Evolutionary conservation across 2,329 filamentous ascomycete genomes (phyloP).

Genomic region (Aspergillus piperis): DNA sequence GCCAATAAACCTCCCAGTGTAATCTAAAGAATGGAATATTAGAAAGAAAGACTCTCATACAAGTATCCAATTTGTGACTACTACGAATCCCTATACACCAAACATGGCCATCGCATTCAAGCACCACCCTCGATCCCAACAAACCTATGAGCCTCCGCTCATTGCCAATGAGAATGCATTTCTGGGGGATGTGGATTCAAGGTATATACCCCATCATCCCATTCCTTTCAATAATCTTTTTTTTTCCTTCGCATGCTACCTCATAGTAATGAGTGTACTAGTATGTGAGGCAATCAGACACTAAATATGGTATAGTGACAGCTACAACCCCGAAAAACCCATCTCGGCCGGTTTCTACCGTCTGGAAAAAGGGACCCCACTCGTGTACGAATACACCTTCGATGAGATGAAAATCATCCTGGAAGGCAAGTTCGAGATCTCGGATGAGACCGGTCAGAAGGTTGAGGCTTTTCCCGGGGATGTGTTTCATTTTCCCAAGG

Average conservation of each 20-base stretch:
- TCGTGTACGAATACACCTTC: constrained; percentile 70
- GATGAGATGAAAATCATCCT: constrained; percentile 75
- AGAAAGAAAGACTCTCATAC: no score
- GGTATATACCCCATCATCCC: constrained; percentile 35
- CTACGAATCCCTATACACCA: no score
- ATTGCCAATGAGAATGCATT: constrained; percentile 70
- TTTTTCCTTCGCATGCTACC: neutral
- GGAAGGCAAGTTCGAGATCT: constrained; percentile 66
- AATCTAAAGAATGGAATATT: no score
- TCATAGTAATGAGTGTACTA: no score
- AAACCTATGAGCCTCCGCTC: constrained; percentile 62
- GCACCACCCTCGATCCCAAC: constrained; percentile 61
- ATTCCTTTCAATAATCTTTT: neutral
- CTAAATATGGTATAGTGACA: constrained; percentile 43
- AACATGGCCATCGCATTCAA: constrained; percentile 47
- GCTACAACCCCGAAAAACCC: constrained; percentile 59
- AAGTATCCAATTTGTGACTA: neutral
- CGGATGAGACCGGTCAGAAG: constrained; percentile 61
- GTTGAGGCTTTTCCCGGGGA: constrained; percentile 64
- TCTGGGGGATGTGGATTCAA: constrained; percentile 63
- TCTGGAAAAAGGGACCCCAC: constrained; percentile 65
- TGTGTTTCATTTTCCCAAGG: constrained; percentile 69
- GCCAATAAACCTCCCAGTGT: no score
- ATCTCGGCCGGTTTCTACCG: constrained; percentile 67
- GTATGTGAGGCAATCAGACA: no score